Percentiles rank a stretch among this genome's conserved stretches.
Evolutionary conservation across 805 yeast species (phyloP).

Genomic region (Jamesozyma gamospora): DNA sequence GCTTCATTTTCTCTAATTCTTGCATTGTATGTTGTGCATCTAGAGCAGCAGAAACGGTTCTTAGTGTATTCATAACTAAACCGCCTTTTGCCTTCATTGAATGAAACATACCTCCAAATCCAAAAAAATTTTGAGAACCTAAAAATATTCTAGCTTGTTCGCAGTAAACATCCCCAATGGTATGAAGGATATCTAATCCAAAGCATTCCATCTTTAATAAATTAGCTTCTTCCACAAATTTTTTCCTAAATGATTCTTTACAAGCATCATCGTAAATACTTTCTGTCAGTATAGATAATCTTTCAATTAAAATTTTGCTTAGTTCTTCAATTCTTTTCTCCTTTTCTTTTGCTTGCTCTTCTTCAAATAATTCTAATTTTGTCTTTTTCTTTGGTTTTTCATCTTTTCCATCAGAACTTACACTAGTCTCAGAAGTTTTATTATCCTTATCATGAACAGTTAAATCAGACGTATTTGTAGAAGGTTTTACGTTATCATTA

Average conservation of each 20-base stretch:
- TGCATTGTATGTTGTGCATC: constrained; percentile 75
- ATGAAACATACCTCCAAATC: constrained; percentile 64
- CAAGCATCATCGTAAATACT: constrained; percentile 57
- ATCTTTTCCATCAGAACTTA: constrained; percentile 9
- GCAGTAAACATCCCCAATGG: constrained; percentile 59
- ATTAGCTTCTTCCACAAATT: constrained; percentile 75
- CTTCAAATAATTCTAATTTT: constrained; percentile 54
- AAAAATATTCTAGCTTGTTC: constrained; percentile 56
- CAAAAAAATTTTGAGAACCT: constrained; percentile 53
- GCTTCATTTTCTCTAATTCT: constrained; percentile 59
- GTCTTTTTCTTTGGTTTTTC: constrained; percentile 36
- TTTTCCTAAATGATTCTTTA: constrained; percentile 48
- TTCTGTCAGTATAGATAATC: constrained; percentile 47
- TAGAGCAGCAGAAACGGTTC: constrained; percentile 60
- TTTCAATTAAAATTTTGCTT: constrained; percentile 45
- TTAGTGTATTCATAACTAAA: constrained; percentile 60
- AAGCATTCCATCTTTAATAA: constrained; percentile 71
- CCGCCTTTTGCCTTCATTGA: constrained; percentile 66
- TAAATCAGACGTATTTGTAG: background rate
- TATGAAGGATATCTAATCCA: constrained; percentile 72
- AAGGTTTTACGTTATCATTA: background rate
- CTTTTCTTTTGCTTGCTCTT: constrained; percentile 60
- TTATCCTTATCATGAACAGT: background rate
- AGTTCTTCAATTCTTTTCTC: constrained; percentile 56
- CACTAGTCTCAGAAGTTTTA: background rate